Conservation (phyloP, 202 grass and related monocot genomes). For the Cymbopogon flexuosus region DNA sequence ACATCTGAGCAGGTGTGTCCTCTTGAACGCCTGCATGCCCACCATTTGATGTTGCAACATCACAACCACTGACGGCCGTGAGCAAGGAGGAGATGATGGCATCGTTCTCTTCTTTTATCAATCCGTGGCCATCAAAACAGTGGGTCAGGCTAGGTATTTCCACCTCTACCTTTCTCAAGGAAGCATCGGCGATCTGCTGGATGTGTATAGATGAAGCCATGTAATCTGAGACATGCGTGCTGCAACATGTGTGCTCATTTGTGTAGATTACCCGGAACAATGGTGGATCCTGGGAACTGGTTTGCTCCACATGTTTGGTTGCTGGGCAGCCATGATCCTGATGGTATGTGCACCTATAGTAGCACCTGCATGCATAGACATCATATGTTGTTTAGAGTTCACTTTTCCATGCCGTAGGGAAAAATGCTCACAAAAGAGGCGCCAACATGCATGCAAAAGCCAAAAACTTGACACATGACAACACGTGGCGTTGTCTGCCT, state of each 20-base stretch:
- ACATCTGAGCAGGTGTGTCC: not conserved
- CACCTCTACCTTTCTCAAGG: slow-evolving; percentile 27
- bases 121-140: not conserved
- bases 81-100: slow-evolving; percentile 42
- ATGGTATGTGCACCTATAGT: slow-evolving; percentile 70
- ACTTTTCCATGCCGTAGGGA: slow-evolving; percentile 31
- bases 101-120: slow-evolving; percentile 34
- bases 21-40: not conserved
- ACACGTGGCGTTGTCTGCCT: slow-evolving; percentile 6
- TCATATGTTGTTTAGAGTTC: slow-evolving; percentile 13
- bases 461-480: slow-evolving; percentile 39
- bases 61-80: slow-evolving; percentile 8
- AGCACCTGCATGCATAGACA: slow-evolving; percentile 41
- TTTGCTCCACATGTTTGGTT: slow-evolving; percentile 66
- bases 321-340: slow-evolving; percentile 53
- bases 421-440: slow-evolving; percentile 33
- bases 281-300: slow-evolving; percentile 45
- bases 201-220: slow-evolving; percentile 41
- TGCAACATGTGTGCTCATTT: slow-evolving; percentile 55
- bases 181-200: slow-evolving; percentile 43
- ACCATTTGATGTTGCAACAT: slow-evolving; percentile 1
- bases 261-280: slow-evolving; percentile 57
- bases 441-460: slow-evolving; percentile 28
- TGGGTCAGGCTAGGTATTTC: slow-evolving; percentile 8
- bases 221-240: slow-evolving; percentile 10